Evolutionary conservation across 306 rosid genomes (phyloP).

Genomic region (Potentilla sterilis): DNA sequence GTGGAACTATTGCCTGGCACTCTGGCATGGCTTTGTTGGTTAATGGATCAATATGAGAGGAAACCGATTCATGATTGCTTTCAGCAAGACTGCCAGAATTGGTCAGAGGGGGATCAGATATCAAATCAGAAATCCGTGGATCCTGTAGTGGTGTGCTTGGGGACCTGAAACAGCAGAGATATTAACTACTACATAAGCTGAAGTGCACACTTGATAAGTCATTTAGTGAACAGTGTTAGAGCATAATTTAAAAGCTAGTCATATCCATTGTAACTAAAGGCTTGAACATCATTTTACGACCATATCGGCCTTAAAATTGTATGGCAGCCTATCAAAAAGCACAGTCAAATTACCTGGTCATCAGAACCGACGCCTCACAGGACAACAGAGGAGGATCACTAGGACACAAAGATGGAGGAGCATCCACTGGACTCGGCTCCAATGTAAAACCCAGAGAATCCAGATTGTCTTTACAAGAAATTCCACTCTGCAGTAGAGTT

Average conservation of each 20-base stretch:
- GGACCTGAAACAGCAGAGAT: slow-evolving; percentile 50
- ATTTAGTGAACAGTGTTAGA: background rate
- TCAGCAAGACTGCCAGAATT: slow-evolving; percentile 39
- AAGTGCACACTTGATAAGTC: background rate
- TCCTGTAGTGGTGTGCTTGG: slow-evolving; percentile 45
- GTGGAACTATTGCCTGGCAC: slow-evolving; percentile 54
- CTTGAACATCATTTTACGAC: background rate
- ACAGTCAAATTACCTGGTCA: slow-evolving; percentile 47
- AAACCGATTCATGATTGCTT: slow-evolving; percentile 43
- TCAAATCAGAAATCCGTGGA: slow-evolving; percentile 39
- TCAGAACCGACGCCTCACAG: slow-evolving; percentile 38
- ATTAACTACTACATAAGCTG: slow-evolving; percentile 19
- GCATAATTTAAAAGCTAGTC: slow-evolving; percentile 1
- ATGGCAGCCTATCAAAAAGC: slow-evolving; percentile 1
- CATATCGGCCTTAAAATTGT: background rate
- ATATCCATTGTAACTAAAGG: background rate
- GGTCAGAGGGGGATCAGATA: slow-evolving; percentile 44
- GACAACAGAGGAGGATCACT: slow-evolving; percentile 43
- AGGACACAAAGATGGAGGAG: slow-evolving; percentile 39
- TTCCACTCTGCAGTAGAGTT: slow-evolving; percentile 78
- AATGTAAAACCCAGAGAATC: slow-evolving; percentile 65
- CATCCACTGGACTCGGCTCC: slow-evolving; percentile 63
- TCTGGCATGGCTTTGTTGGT: slow-evolving; percentile 46
- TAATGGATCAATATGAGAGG: slow-evolving; percentile 46
- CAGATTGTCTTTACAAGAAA: slow-evolving; percentile 68